Base-by-base conservation (phyloP, 805 yeast genomes). In the Ogataea wickerhamii region DNA sequence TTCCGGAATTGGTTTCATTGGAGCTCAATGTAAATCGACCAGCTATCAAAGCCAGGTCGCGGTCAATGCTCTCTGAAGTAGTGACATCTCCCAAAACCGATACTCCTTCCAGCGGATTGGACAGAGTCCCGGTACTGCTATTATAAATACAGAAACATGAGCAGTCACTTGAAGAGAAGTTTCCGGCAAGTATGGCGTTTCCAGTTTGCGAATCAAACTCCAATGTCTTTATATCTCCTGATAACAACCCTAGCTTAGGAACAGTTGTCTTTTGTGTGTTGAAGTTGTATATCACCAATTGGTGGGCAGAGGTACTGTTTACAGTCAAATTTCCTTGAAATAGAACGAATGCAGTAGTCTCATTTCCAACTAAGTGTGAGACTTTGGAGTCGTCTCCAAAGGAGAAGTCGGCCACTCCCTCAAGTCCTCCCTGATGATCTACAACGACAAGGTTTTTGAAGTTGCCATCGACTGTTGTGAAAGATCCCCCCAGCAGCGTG, bases 161-260 rank as follows among this genome's bases (percentile, higher is more conserved):
- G 60, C 96, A 88, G 4, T 45, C 41, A 13, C 38, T 36, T 16
- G 67, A 56, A 16, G 68, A 71, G 55, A 85, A 87, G 29, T 73
- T 67, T 18, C 97, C 96, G 27, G 84, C 95, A 10, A 85, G 85
- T 21, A 80, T 66, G 19, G 87, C 60, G 14, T 67, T 49, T 20
- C 68, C 64, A 20, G 59, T 61, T 18, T 64, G 65, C 22, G 71
- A 67, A 23, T 64, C 63, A 13, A 70, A 45, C 13, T 59, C 58
- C 36, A 74, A 57, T 1, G 75, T 57, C 11, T 67, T 66, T 11
- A 78, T 68, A 4, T 47, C 44, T 3, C 64, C 61, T 8, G 66
- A 56, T 2, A 72, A 58, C 6, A 63, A 54, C 14, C 58, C 37
- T 6, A 64, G 63, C 11, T 58, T 57, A 18, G 78, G 55, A 13